phyloP scores from a whole-genome alignment of 768 basidiomycete species.

The Gloeopeniophorella convolvens region DNA sequence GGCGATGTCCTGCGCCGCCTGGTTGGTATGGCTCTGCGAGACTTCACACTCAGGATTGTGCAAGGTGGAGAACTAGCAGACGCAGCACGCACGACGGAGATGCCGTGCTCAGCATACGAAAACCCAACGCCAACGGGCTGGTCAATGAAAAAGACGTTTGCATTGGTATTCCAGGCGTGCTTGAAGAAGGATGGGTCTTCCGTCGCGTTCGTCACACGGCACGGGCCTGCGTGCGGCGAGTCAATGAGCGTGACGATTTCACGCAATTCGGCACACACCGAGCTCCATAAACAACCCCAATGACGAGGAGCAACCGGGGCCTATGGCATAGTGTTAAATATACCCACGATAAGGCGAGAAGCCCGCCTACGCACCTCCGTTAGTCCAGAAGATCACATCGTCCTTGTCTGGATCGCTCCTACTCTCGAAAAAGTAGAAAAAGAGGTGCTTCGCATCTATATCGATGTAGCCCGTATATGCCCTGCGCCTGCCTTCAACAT shows the following conservation, averaged over 20 bases:
- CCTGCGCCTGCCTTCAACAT: slow-evolving; percentile 24
- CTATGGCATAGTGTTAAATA: background rate
- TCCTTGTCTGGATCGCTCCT: slow-evolving; percentile 29
- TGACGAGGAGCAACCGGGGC: slow-evolving; percentile 22
- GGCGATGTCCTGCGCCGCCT: slow-evolving; percentile 64
- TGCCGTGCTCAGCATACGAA: slow-evolving; percentile 49
- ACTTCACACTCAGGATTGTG: background rate
- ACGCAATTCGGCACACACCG: slow-evolving; percentile 48
- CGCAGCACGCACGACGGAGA: slow-evolving; percentile 41
- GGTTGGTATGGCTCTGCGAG: slow-evolving; percentile 51
- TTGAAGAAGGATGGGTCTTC: slow-evolving; percentile 44
- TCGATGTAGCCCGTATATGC: slow-evolving; percentile 66
- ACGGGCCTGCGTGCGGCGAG: slow-evolving; percentile 47
- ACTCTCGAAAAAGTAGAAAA: slow-evolving; percentile 59
- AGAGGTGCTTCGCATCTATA: slow-evolving; percentile 54
- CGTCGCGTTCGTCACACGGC: slow-evolving; percentile 47
- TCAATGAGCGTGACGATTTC: background rate
- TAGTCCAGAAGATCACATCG: slow-evolving; percentile 32
- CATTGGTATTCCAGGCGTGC: slow-evolving; percentile 62
- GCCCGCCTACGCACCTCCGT: slow-evolving; percentile 32
- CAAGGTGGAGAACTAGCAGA: background rate
- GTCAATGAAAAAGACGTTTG: slow-evolving; percentile 48
- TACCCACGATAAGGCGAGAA: slow-evolving; percentile 21
- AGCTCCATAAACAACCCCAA: slow-evolving; percentile 43
- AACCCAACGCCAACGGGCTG: slow-evolving; percentile 35